These are phyloP conservation scores for Xylaria cubensis DNA, from an alignment of 495 filamentous ascomycete genomes.

Conservation along the genomic window DNA sequence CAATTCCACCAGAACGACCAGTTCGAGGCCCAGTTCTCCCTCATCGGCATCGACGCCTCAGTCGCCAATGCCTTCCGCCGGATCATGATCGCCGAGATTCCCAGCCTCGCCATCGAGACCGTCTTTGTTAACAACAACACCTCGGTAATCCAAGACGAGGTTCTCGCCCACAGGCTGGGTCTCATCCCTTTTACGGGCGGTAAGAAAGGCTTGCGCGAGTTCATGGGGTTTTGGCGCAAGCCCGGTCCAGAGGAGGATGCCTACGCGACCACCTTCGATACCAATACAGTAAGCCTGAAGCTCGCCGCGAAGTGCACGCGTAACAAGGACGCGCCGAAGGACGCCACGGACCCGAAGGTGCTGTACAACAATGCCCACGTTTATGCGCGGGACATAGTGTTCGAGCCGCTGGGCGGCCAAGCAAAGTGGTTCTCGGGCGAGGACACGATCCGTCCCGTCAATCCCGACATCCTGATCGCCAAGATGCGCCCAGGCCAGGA, in stretches of 20 bases:
- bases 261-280: constrained; percentile 64
- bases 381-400: constrained; percentile 83
- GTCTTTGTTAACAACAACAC: constrained; percentile 95
- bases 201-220: constrained; percentile 73
- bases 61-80: constrained; percentile 98
- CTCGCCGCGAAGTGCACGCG: constrained; percentile 78
- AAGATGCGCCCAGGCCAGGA: constrained; percentile 92
- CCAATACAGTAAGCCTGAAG: constrained; percentile 77
- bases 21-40: constrained; percentile 81
- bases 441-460: constrained; percentile 71
- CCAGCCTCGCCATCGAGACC: constrained; percentile 88
- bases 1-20: constrained; percentile 82
- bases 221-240: constrained; percentile 73
- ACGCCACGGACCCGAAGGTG: constrained; percentile 79
- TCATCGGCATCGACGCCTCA: constrained; percentile 88
- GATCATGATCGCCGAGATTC: constrained; percentile 94
- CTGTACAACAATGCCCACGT: constrained; percentile 85
- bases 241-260: constrained; percentile 46
- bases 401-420: constrained; percentile 77
- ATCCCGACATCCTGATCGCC: constrained; percentile 92
- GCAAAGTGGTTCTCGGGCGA: constrained; percentile 67
- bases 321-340: constrained; percentile 69
- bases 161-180: constrained; percentile 86
- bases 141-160: constrained; percentile 96
- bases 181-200: constrained; percentile 86